Conservation (phyloP, 768 basidiomycete genomes). For the Podaxis rugospora region DNA sequence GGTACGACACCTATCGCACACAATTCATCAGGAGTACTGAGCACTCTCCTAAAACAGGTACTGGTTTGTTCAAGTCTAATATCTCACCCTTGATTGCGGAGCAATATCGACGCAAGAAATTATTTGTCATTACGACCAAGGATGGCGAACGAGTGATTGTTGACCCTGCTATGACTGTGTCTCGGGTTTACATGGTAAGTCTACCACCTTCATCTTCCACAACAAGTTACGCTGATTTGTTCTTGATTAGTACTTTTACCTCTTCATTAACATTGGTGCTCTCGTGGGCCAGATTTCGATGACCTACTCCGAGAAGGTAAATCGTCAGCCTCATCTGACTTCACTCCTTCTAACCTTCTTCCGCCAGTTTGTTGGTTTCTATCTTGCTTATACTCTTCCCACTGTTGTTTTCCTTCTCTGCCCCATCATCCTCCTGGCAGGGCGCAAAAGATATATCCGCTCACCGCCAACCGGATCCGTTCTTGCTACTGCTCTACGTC, state of each 20-base stretch:
- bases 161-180: constrained; percentile 64
- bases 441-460: constrained; percentile 47
- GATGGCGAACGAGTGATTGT: constrained; percentile 70
- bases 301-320: constrained; percentile 63
- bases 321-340: neutral
- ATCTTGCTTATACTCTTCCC: constrained; percentile 63
- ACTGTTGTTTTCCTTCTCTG: constrained; percentile 57
- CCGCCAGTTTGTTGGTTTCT: constrained; percentile 57
- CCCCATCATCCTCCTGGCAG: constrained; percentile 53
- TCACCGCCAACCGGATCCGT: constrained; percentile 68
- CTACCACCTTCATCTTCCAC: constrained; percentile 14
- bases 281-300: constrained; percentile 64
- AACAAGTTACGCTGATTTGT: neutral
- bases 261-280: constrained; percentile 74
- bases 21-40: constrained; percentile 4
- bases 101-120: constrained; percentile 55
- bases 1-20: constrained; percentile 19
- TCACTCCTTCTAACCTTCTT: neutral
- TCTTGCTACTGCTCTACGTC: constrained; percentile 42
- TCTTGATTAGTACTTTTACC: constrained; percentile 51
- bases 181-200: constrained; percentile 69
- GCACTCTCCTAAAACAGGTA: constrained; percentile 29
- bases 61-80: constrained; percentile 74
- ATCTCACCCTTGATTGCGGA: constrained; percentile 78
- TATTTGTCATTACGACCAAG: constrained; percentile 45